These are phyloP conservation scores for Cordia subcordata DNA, from an alignment of 257 asterid genomes.

Conservation along the genomic window DNA sequence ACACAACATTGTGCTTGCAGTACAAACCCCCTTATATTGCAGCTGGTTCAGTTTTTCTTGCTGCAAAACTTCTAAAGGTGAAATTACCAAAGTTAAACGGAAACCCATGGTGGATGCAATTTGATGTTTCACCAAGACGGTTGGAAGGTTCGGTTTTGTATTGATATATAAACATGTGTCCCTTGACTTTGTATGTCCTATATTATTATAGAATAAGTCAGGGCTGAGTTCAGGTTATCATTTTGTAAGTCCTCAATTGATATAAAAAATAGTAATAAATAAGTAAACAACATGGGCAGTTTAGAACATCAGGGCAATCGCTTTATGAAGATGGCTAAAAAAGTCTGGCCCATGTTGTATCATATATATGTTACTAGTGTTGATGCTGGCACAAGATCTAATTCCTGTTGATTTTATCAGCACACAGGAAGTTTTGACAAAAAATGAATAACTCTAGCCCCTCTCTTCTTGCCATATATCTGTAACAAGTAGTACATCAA, in stretches of 20 bases:
- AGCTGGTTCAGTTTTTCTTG: constrained; percentile 55
- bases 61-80: constrained; percentile 46
- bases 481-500: no score
- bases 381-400: no score
- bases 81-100: constrained; percentile 42
- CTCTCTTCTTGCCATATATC: no score
- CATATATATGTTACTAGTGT: no score
- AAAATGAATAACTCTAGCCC: no score
- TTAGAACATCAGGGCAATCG: no score
- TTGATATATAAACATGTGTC: no score
- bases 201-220: background rate
- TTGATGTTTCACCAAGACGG: constrained; percentile 52
- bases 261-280: background rate
- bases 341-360: no score
- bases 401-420: no score
- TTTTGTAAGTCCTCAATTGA: background rate
- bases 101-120: constrained; percentile 62
- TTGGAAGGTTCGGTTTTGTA: constrained; percentile 36
- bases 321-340: no score
- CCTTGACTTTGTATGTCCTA: background rate
- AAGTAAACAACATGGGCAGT: background rate
- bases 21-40: constrained; percentile 58
- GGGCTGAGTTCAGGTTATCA: background rate
- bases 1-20: constrained; percentile 56
- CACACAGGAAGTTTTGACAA: no score